A percentile compares a stretch with the other conserved stretches of the same genome.
These are phyloP conservation scores for Pseudogymnoascus sp. DNA, from an alignment of 2,329 filamentous ascomycete genomes.

Conservation along the genomic window DNA sequence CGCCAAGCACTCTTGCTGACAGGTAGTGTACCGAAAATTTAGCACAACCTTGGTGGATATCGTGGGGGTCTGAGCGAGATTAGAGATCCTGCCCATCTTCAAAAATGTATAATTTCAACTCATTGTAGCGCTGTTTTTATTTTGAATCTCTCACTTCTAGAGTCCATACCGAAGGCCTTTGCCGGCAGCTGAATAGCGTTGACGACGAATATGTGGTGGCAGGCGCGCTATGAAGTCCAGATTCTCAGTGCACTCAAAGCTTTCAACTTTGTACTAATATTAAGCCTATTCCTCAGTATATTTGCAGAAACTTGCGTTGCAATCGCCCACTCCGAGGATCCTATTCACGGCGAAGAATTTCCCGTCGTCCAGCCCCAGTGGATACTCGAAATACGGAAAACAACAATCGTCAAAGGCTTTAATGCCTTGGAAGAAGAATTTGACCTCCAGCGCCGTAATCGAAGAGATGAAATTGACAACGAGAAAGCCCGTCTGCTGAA, in stretches of 20 bases:
- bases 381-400: not conserved
- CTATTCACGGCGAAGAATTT: not conserved
- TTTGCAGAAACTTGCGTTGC: not conserved
- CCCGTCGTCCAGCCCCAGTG: not conserved
- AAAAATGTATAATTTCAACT: not conserved
- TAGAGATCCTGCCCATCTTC: not conserved
- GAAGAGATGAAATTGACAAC: not conserved
- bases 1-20: no score
- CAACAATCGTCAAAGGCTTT: not conserved
- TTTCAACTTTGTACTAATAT: not conserved
- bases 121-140: not conserved
- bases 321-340: not conserved
- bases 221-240: not conserved
- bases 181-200: not conserved
- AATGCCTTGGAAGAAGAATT: not conserved
- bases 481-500: not conserved
- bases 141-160: not conserved
- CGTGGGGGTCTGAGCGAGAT: not conserved
- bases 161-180: not conserved
- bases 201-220: not conserved
- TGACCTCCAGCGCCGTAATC: not conserved
- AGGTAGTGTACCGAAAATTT: not conserved
- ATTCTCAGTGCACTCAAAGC: not conserved
- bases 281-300: not conserved
- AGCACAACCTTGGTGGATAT: not conserved